A percentile compares a stretch with the other conserved stretches of the same genome.
Evolutionary conservation across 805 yeast genomes (phyloP).

Genomic region (Suhomyces canberraensis): DNA sequence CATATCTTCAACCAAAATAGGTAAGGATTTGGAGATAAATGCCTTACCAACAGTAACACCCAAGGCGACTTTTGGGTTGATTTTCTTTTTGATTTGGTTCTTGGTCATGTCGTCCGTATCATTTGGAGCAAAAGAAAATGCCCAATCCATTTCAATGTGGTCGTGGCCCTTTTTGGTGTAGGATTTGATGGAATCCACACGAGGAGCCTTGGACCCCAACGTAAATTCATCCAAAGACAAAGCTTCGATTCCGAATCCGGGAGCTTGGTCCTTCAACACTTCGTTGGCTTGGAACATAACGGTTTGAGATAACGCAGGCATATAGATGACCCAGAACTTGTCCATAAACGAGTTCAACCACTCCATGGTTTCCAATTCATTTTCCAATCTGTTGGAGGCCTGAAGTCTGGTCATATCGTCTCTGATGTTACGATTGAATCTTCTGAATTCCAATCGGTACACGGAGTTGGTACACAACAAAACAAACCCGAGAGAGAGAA

Average conservation of each 20-base stretch:
- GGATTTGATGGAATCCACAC: slow-evolving; percentile 67
- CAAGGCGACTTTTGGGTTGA: slow-evolving; percentile 76
- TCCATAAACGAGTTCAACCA: slow-evolving; percentile 78
- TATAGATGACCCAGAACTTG: slow-evolving; percentile 83
- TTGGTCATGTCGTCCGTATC: slow-evolving; percentile 83
- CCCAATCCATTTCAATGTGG: slow-evolving; percentile 80
- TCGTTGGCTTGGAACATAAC: slow-evolving; percentile 71
- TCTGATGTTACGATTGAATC: slow-evolving; percentile 69
- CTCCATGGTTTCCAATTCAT: slow-evolving; percentile 67
- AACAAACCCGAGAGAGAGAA: slow-evolving; percentile 60
- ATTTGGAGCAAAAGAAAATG: slow-evolving; percentile 74
- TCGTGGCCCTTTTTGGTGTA: slow-evolving; percentile 67
- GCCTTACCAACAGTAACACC: slow-evolving; percentile 83
- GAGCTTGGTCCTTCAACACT: slow-evolving; percentile 64
- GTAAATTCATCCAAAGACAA: slow-evolving; percentile 74
- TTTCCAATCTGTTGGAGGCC: slow-evolving; percentile 61
- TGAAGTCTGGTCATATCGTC: slow-evolving; percentile 71
- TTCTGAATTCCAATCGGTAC: slow-evolving; percentile 68
- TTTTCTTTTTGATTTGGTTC: slow-evolving; percentile 62
- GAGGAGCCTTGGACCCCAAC: slow-evolving; percentile 77
- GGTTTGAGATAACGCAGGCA: slow-evolving; percentile 79
- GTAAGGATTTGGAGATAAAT: slow-evolving; percentile 69
- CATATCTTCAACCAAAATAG: slow-evolving; percentile 80
- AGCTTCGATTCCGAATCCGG: slow-evolving; percentile 80
- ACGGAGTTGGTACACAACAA: slow-evolving; percentile 61